Evolutionary conservation across 1,139 yeast genomes (phyloP).

Genomic region (Magnusiomyces ingens): DNA sequence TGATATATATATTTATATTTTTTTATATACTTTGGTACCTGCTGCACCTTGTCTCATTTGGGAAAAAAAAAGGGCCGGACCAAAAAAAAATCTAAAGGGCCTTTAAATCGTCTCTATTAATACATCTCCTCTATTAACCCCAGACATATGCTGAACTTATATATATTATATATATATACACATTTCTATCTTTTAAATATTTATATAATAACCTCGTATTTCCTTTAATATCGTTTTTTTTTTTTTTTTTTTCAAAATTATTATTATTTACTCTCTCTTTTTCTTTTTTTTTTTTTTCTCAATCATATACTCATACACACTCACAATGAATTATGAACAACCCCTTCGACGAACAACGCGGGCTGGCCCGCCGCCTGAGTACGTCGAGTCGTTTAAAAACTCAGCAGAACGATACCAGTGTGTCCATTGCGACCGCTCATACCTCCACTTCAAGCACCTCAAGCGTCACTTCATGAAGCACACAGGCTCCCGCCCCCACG

Average conservation of each 20-base stretch:
- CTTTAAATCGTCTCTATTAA: no score
- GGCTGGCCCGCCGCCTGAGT: constrained; percentile 11
- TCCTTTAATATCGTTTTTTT: neutral
- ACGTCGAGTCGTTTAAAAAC: constrained; percentile 17
- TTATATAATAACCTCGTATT: neutral
- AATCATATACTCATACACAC: neutral
- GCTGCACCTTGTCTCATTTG: no score
- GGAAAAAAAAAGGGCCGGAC: no score
- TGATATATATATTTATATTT: neutral
- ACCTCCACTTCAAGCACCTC: constrained; percentile 16
- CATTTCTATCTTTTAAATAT: neutral
- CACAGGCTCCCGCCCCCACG: constrained; percentile 18
- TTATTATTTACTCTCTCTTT: neutral
- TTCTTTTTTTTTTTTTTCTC: neutral
- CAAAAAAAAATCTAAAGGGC: no score
- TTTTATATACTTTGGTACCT: no score
- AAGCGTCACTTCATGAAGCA: constrained; percentile 18
- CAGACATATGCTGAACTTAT: neutral
- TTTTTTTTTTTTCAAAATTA: neutral
- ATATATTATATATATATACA: neutral
- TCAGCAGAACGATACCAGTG: constrained; percentile 22
- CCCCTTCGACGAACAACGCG: neutral
- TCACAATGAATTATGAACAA: neutral
- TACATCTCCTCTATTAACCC: no score
- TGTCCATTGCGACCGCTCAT: constrained; percentile 15